Evolutionary conservation across 257 asterid genomes (phyloP), one percentile per base, ranked within the genome.

Genomic region (Eustoma russellianum): DNA sequence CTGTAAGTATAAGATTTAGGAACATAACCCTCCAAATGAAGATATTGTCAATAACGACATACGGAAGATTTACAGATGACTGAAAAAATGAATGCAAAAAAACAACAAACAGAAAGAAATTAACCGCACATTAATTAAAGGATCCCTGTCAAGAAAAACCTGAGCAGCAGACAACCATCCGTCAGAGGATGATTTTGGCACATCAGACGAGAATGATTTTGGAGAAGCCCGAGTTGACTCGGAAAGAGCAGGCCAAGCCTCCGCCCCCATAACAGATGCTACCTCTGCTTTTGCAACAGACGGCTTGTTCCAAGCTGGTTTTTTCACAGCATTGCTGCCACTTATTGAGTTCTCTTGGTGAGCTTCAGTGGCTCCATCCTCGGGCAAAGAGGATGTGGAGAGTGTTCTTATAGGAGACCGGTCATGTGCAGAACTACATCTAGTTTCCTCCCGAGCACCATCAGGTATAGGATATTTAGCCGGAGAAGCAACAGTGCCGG

Each of bases 221-320:
- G 89, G 78, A 52, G 89, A 71, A 49, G 79, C 80, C 66, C 83
- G 79, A 44, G 94, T 79, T n/a, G 84, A 79, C 50, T 81, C 88
- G 1, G 83, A 73, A 3, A 87, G 83, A 61, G 88, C 82, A 53
- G 96, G 96, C 96, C 96, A 87, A 52, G 81, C 69, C 28, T 64
- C 79, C 6, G 87, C 94, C 28, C 80, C 87, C 89, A 87, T 84
- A n/a, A 87, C 89, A 38, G 43, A 38, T 38, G 43, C 7, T 11
- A 11, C 43, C 43, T 7, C n/a, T n/a, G n/a, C 43, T 11, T n/a
- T n/a, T n/a, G 12, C 43, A n/a, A 17, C 17, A 47, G 57, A 52
- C 14, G 18, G 60, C 48, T 55, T 55, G 40, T 14, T 55, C 60
- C 60, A 55, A 41, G 48, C 60, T 18, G 49, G 60, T 34, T 55